Evolutionary conservation across 805 yeast genomes (phyloP).

Genomic region (Babjeviella inositovora): DNA sequence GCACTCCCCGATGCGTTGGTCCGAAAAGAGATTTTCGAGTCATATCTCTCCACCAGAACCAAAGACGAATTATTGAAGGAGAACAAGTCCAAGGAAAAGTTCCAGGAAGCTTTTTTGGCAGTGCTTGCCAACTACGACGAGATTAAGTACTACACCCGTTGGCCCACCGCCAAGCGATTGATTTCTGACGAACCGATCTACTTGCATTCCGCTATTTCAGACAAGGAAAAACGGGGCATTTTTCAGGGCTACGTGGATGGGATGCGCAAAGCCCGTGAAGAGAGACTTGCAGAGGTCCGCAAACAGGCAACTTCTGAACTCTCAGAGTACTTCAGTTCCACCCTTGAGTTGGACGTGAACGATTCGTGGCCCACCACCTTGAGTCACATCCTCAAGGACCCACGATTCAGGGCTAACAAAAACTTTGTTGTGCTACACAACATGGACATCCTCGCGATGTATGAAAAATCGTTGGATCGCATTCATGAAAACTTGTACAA

Average conservation of each 20-base stretch:
- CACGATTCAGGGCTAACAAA: slow-evolving; percentile 41
- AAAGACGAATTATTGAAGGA: slow-evolving; percentile 36
- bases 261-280: slow-evolving; percentile 16
- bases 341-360: slow-evolving; percentile 9
- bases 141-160: slow-evolving; percentile 42
- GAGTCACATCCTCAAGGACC: slow-evolving; percentile 19
- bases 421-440: slow-evolving; percentile 34
- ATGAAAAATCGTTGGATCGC: slow-evolving; percentile 15
- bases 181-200: slow-evolving; percentile 54
- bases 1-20: slow-evolving; percentile 39
- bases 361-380: slow-evolving; percentile 21
- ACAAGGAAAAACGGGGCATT: slow-evolving; percentile 34
- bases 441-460: slow-evolving; percentile 43
- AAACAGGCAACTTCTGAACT: slow-evolving; percentile 36
- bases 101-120: slow-evolving; percentile 32
- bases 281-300: slow-evolving; percentile 10
- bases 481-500: slow-evolving; percentile 8
- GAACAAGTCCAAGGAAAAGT: slow-evolving; percentile 33
- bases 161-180: slow-evolving; percentile 39
- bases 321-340: slow-evolving; percentile 26
- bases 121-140: slow-evolving; percentile 24
- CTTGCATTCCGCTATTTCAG: slow-evolving; percentile 41
- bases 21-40: slow-evolving; percentile 49
- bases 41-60: slow-evolving; percentile 33
- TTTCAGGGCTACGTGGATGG: slow-evolving; percentile 31